Evolutionary conservation across 805 yeast genomes (phyloP), one percentile per base, ranked within the genome.

Genomic region (Komagataella pseudopastoris): DNA sequence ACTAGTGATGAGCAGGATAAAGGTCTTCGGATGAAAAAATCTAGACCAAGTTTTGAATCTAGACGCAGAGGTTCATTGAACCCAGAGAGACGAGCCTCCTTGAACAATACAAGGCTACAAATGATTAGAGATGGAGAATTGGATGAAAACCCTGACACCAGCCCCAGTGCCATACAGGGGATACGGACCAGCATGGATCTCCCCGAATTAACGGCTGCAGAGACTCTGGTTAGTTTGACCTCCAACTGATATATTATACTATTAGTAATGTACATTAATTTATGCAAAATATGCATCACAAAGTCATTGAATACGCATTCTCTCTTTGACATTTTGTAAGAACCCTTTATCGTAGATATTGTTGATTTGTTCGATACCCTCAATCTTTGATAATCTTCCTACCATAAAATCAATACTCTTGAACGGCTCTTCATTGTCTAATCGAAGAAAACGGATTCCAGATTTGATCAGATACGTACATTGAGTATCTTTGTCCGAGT

Each of bases 301-400:
- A 10, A 30, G n/a, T 30, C 39, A 30, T 30, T 8, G 39, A 30
- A 20, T 63, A 24, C 62, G 58, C 39, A 70, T 7, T 24, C 76
- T 58, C 50, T 70, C 67, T 44, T 53, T 59, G 8, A 74, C 50
- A 55, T 78, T 78, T 1, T 53, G 51, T 60, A 63, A 56, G 55
- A 78, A 76, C 2, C 83, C 83, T 6, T 54, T 56, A 54, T 78
- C 83, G 57, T 78, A 78, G 6, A 74, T 60, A 55, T 78, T 78
- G 44, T 55, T 59, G 55, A 76, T 50, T 17, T 66, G 64, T 43
- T 55, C 53, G 20, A 48, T 23, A 17, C 24, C 23, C 23, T 30
- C 23, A n/a, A 51, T 30, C 7, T 10, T 45, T n/a, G 18, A 6
- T 14, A 50, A 8, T 16, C 45, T 39, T 8, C 46, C 49, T 18